Conservation (phyloP, 2,329 filamentous ascomycete species). For the Pseudogymnoascus sp. region DNA sequence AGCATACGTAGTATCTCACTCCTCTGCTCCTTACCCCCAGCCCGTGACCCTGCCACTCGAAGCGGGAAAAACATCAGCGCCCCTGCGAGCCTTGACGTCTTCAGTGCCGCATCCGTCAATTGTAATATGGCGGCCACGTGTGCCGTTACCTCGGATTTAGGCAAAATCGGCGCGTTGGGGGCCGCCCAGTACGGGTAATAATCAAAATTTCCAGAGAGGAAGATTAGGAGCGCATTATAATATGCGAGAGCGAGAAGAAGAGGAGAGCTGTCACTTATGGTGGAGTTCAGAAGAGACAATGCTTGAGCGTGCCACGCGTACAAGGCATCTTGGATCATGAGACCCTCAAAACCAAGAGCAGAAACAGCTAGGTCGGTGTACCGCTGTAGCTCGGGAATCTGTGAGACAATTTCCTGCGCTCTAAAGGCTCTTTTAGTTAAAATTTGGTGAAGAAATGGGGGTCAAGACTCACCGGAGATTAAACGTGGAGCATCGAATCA, state of each 20-base stretch:
- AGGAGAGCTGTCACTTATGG: not conserved
- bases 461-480: slow-evolving; percentile 10
- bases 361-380: too few species aligned
- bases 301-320: slow-evolving; percentile 12
- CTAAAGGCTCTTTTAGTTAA: not conserved
- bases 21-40: slow-evolving; percentile 8
- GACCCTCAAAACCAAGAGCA: slow-evolving; percentile 12
- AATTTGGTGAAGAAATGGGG: not conserved
- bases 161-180: slow-evolving; percentile 8
- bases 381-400: not conserved
- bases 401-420: not conserved
- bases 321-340: slow-evolving; percentile 10
- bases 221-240: slow-evolving; percentile 19
- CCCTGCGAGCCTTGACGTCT: slow-evolving; percentile 15
- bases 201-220: slow-evolving; percentile 19
- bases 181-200: slow-evolving; percentile 15
- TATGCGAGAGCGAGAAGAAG: slow-evolving; percentile 14
- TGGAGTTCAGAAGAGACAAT: not conserved
- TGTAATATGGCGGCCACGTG: slow-evolving; percentile 16
- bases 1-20: slow-evolving; percentile 13
- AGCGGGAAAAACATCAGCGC: slow-evolving; percentile 20
- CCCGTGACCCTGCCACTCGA: slow-evolving; percentile 19
- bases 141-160: slow-evolving; percentile 3
- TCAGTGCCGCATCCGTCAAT: slow-evolving; percentile 9
- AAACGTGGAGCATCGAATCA: slow-evolving; percentile 15